Percentiles rank a stretch among this genome's conserved stretches.
Evolutionary conservation across 192 early-diverging fungal genomes (phyloP).

Genomic region (Coemansia sp.): DNA sequence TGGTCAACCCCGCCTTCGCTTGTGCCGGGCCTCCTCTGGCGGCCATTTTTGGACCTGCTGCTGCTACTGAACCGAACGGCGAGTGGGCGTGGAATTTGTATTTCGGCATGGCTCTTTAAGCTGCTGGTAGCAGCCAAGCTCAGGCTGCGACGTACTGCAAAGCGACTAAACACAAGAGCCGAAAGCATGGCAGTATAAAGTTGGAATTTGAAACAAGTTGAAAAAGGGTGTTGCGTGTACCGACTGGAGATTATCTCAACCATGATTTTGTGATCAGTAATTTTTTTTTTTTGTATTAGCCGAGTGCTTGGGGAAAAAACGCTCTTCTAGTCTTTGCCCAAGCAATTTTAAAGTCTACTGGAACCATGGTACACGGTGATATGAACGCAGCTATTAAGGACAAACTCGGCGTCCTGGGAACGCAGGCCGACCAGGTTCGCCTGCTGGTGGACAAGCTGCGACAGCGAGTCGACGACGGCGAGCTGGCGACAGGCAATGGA

Average conservation of each 20-base stretch:
- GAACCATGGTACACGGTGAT: conserved; percentile 4
- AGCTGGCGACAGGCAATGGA: conserved; percentile 70
- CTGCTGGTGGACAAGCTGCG: conserved; percentile 42
- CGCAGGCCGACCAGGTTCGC: conserved; percentile 47
- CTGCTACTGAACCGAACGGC: not conserved
- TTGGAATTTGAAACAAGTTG: no score
- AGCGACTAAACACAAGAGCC: not conserved
- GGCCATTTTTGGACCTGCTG: not conserved
- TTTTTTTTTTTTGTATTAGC: not conserved
- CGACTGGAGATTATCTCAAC: not conserved
- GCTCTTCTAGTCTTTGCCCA: no score
- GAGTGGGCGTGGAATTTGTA: not conserved
- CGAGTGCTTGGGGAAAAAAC: no score
- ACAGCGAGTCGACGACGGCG: conserved; percentile 50
- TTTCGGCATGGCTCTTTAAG: not conserved
- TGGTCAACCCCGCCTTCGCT: not conserved
- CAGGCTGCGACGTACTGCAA: not conserved
- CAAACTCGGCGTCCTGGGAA: conserved; percentile 20
- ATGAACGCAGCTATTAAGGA: conserved; percentile 8
- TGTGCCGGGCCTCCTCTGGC: not conserved
- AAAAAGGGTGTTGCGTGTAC: no score
- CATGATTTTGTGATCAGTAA: conserved; percentile 4
- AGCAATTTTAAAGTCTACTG: no score
- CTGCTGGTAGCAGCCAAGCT: not conserved
- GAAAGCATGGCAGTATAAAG: not conserved